phyloP scores from a whole-genome alignment of 768 basidiomycete species.

The Gymnopilus junonius region DNA sequence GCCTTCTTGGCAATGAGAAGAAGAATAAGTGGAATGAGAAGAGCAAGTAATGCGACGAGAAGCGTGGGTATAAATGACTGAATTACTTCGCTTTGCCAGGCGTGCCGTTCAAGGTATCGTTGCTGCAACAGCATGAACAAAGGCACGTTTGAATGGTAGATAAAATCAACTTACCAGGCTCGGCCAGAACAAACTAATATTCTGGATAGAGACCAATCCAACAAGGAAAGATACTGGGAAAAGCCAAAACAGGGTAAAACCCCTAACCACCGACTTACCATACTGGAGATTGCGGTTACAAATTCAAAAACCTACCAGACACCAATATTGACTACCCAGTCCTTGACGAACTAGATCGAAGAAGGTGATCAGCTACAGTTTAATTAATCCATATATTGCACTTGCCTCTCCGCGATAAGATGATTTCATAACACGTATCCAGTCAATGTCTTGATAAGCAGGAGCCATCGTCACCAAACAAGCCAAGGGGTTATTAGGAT shows the following conservation, averaged over 20 bases:
- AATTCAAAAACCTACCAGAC: conserved; percentile 57
- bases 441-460: conserved; percentile 76
- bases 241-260: conserved; percentile 74
- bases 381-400: not conserved
- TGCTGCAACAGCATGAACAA: conserved; percentile 41
- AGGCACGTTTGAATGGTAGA: conserved; percentile 4
- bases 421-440: conserved; percentile 77
- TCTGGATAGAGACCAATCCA: conserved; percentile 75
- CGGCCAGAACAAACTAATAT: conserved; percentile 71
- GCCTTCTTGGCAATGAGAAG: conserved; percentile 87
- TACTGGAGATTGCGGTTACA: not conserved
- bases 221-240: conserved; percentile 79
- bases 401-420: conserved; percentile 67
- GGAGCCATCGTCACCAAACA: conserved; percentile 79
- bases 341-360: conserved; percentile 64
- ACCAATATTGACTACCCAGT: conserved; percentile 78
- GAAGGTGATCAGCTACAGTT: not conserved
- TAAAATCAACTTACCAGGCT: conserved; percentile 54
- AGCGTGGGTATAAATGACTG: conserved; percentile 83
- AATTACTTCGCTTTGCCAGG: conserved; percentile 70
- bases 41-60: conserved; percentile 75
- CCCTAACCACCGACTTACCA: conserved; percentile 43
- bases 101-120: conserved; percentile 70
- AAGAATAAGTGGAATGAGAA: conserved; percentile 83
- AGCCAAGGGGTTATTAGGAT: conserved; percentile 72